A percentile compares a stretch with the other conserved stretches of the same genome.
These are phyloP conservation scores for Backusella tuberculispora DNA, from an alignment of 192 early-diverging fungal genomes.

Conservation along the genomic window DNA sequence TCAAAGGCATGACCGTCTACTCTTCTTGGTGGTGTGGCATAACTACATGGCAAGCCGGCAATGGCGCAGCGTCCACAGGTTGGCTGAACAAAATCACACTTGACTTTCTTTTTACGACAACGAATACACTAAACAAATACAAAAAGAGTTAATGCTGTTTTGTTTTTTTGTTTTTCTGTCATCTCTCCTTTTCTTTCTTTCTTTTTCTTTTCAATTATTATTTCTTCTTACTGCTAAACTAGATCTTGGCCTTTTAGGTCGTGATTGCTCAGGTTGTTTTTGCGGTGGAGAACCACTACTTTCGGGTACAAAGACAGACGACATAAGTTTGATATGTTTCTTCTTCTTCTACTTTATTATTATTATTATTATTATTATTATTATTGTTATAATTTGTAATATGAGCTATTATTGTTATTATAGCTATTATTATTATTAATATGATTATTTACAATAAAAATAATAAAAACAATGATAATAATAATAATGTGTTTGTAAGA, in stretches of 20 bases:
- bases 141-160: constrained; percentile 12
- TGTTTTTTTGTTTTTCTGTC: not conserved
- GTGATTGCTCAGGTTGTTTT: constrained; percentile 33
- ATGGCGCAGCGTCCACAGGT: constrained; percentile 45
- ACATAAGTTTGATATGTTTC: constrained; percentile 18
- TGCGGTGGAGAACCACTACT: constrained; percentile 26
- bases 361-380: not conserved
- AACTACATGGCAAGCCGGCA: constrained; percentile 46
- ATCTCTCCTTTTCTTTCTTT: not conserved
- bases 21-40: constrained; percentile 45
- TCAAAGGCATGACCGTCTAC: constrained; percentile 50
- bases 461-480: no score
- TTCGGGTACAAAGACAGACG: constrained; percentile 24
- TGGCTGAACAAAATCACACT: constrained; percentile 51
- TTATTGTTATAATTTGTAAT: not conserved
- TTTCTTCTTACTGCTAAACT: constrained; percentile 41
- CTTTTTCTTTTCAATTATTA: not conserved
- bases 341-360: not conserved
- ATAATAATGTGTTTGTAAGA: no score
- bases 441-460: no score
- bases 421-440: no score
- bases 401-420: not conserved
- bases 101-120: constrained; percentile 50
- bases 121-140: constrained; percentile 43
- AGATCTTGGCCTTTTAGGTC: constrained; percentile 43